Base-by-base conservation (phyloP, 2,329 filamentous ascomycete species). In the Paecilomyces variotii region DNA sequence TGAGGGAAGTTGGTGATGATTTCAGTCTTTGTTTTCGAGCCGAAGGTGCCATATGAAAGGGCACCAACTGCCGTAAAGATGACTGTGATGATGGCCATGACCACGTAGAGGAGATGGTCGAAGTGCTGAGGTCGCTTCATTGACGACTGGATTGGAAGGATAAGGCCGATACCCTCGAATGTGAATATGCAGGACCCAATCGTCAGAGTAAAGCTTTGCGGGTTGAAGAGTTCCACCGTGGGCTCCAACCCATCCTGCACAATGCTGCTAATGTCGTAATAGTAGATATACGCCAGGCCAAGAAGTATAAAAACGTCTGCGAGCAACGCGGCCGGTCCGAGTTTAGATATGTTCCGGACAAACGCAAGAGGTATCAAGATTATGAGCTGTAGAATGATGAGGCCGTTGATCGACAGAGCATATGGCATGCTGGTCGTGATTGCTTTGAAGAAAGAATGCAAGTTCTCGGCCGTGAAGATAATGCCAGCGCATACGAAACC, bases 121-220 rank as follows among this genome's bases (percentile, higher is more conserved):
- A 99, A 99, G 72, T 96, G 93, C 63, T 87, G 81, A 0, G 93
- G 95, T 51, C 92, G 82, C 70, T 87, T 89, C 94, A 99, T 99
- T 26, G 92, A 95, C 68, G 95, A 92, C 75, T 99, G 95, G 60
- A 99, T 97, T 0, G 95, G 94, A 62, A 99, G 97, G 73, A 99
- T 95, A 54, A 99, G 85, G 11, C 94, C 95, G 61, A 99, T 95
- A 28, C 94, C 94, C 72, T 99, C 94, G 70, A 97, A 99, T 0
- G 94, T 97, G 78, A 99, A 99, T 71, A 99, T 97, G 28, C 94
- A 94, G 0, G 95, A 99, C 61, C 94, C 95, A 67, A 99, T 99
- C 73, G 99, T 97, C 3, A 99, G 82, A 0, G 94, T 96, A 94
- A 94, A 99, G 72, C 91, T 88, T 61, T 88, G 85, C 49, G 87